Percentiles rank a stretch among this genome's conserved stretches.
phyloP scores from a whole-genome alignment of 441 rosid species.

The Sinapis alba region DNA sequence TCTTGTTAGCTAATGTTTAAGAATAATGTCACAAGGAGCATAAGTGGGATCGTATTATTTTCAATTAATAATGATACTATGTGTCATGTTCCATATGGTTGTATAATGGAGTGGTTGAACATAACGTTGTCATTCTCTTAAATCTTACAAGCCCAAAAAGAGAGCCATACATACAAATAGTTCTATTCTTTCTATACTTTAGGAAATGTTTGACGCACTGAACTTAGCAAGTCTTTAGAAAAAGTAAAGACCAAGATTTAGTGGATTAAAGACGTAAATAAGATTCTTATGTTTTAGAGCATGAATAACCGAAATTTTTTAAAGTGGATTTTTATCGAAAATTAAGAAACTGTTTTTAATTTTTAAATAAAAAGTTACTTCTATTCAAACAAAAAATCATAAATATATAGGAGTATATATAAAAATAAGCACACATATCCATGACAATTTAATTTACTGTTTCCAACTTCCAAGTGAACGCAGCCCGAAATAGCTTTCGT shows the following conservation, averaged over 20 bases:
- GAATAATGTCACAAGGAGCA: conserved; percentile 32
- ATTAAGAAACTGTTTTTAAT: too few relatives aligned
- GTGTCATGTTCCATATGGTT: conserved; percentile 36
- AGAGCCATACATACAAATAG: not conserved
- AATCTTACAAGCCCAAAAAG: conserved; percentile 7
- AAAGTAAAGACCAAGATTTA: not conserved
- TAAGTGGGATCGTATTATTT: conserved; percentile 22
- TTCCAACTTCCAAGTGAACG: not conserved
- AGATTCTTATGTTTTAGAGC: not conserved
- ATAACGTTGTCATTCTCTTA: conserved; percentile 25
- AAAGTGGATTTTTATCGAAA: too few relatives aligned
- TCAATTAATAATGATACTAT: conserved; percentile 10
- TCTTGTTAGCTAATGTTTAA: conserved; percentile 26
- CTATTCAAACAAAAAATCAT: not conserved
- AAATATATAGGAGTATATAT: too few relatives aligned
- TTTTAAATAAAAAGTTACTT: not conserved
- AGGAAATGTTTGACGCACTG: not conserved
- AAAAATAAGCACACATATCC: not conserved
- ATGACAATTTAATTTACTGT: too few relatives aligned
- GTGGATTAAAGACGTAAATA: not conserved
- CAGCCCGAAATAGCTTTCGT: too few relatives aligned
- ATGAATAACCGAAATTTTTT: too few relatives aligned
- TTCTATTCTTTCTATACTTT: not conserved
- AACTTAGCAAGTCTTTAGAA: not conserved
- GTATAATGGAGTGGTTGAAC: conserved; percentile 38